Percentiles rank a stretch among this genome's conserved stretches.
phyloP scores from a whole-genome alignment of 768 basidiomycete genomes.

The Coprinopsis marcescibilis region DNA sequence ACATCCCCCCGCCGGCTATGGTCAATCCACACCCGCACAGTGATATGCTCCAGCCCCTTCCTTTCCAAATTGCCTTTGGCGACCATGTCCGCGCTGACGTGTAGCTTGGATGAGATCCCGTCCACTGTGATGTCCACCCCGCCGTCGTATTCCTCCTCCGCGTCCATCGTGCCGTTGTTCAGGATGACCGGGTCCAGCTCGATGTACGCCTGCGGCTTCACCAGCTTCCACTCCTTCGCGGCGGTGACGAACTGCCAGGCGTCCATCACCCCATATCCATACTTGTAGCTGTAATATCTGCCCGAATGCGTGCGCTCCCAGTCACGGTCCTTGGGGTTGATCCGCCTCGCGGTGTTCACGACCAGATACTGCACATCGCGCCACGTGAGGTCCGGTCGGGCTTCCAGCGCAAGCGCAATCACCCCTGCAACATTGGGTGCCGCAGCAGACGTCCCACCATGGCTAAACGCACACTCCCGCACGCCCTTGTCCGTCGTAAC shows the following conservation, averaged over 20 bases:
- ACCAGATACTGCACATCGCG: conserved; percentile 90
- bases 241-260: conserved; percentile 70
- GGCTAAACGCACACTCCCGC: conserved; percentile 67
- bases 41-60: conserved; percentile 84
- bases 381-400: conserved; percentile 93
- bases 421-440: conserved; percentile 95
- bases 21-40: conserved; percentile 85
- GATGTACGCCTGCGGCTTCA: conserved; percentile 93
- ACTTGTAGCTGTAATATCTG: conserved; percentile 74
- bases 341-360: conserved; percentile 62
- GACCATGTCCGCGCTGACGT: conserved; percentile 62
- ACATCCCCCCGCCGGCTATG: conserved; percentile 86
- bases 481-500: conserved; percentile 90
- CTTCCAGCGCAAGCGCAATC: conserved; percentile 83
- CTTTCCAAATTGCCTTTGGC: conserved; percentile 71
- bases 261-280: conserved; percentile 87
- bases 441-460: conserved; percentile 96
- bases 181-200: conserved; percentile 67
- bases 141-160: conserved; percentile 48
- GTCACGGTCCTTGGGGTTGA: conserved; percentile 88
- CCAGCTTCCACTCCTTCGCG: conserved; percentile 74
- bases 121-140: conserved; percentile 58
- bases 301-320: conserved; percentile 82
- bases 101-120: conserved; percentile 57
- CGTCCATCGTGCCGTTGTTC: conserved; percentile 50